phyloP scores from a whole-genome alignment of 148 eudicot genomes.

The Cornus florida region DNA sequence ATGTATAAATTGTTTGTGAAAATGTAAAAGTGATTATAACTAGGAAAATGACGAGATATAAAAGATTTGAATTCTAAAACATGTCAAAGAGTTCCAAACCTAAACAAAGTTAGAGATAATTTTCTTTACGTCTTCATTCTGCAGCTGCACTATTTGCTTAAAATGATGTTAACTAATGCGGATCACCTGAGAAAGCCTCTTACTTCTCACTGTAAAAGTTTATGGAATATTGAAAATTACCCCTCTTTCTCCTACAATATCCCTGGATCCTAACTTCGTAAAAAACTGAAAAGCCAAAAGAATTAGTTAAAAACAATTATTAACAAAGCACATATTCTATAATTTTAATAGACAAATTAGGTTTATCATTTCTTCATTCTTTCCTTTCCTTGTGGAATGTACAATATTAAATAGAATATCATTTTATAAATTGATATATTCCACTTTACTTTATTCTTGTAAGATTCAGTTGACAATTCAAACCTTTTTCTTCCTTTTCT shows the following conservation, averaged over 20 bases:
- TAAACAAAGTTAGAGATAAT: conserved; percentile 48
- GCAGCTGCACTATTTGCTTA: conserved; percentile 49
- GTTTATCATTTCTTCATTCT: neutral
- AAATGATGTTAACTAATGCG: conserved; percentile 52
- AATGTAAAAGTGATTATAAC: neutral
- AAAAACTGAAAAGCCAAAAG: conserved; percentile 37
- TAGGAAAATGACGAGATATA: neutral
- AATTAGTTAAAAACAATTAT: neutral
- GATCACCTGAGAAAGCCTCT: conserved; percentile 58
- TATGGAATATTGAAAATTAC: conserved; percentile 36
- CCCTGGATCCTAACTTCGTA: conserved; percentile 27
- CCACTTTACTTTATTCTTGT: no score
- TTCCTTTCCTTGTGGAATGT: neutral
- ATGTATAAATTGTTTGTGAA: neutral
- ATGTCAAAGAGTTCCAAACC: conserved; percentile 20
- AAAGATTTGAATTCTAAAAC: neutral
- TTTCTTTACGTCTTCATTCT: conserved; percentile 33
- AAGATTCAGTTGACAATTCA: no score
- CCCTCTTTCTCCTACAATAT: conserved; percentile 30
- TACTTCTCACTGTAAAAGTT: conserved; percentile 62
- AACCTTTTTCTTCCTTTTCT: no score
- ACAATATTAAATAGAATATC: neutral
- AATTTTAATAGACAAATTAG: neutral
- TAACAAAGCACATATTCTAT: neutral
- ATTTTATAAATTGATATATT: no score